These are phyloP conservation scores for Mucuna pruriens DNA, from an alignment of 306 rosid genomes.

Conservation along the genomic window DNA sequence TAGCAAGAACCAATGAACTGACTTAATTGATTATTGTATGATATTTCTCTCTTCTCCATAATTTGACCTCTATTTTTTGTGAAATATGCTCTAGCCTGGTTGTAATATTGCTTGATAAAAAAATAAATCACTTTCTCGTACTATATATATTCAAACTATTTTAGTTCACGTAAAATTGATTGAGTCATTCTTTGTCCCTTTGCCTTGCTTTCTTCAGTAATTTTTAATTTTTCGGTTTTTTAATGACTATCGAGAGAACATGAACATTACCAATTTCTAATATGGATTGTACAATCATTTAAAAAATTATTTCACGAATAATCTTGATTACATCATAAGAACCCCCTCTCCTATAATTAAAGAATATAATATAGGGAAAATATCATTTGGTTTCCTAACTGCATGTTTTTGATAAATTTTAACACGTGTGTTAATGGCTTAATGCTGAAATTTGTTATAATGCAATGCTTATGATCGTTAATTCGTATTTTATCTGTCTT, in stretches of 20 bases:
- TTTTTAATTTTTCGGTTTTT: background rate
- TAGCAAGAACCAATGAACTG: background rate
- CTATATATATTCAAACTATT: background rate
- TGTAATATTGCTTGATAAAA: too few relatives aligned
- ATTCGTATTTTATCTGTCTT: background rate
- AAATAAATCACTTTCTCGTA: too few relatives aligned
- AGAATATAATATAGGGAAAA: background rate
- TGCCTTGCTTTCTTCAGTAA: background rate
- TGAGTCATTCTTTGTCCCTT: background rate
- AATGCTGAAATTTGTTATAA: background rate
- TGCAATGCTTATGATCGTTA: background rate
- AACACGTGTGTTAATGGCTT: background rate
- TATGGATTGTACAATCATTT: too few relatives aligned
- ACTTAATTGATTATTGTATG: background rate
- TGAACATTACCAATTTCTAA: background rate
- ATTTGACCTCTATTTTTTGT: background rate
- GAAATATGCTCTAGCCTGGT: slow-evolving; percentile 3
- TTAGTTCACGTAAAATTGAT: background rate
- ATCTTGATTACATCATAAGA: too few relatives aligned
- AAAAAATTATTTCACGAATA: too few relatives aligned
- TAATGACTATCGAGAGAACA: background rate
- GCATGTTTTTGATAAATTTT: slow-evolving; percentile 1
- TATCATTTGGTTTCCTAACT: slow-evolving; percentile 8
- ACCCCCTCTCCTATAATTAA: too few relatives aligned
- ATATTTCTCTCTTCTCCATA: background rate